phyloP scores from a whole-genome alignment of 2,329 filamentous ascomycete genomes.

The Ceratocystis harringtonii region DNA sequence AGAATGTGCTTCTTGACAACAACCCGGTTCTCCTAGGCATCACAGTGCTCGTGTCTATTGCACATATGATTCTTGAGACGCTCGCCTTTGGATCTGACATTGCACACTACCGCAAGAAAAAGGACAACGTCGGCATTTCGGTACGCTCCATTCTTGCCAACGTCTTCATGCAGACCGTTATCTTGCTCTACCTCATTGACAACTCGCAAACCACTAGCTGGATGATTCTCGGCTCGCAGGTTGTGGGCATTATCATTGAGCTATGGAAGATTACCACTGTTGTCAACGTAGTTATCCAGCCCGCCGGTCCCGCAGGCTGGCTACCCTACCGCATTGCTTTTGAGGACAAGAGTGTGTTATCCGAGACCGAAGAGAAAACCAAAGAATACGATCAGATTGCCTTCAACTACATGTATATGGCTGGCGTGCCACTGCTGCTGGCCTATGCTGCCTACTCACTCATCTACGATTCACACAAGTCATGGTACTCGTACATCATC shows the following conservation, averaged over 20 bases:
- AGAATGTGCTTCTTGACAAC: conserved; percentile 84
- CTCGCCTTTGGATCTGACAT: conserved; percentile 97
- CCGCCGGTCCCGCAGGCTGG: conserved; percentile 49
- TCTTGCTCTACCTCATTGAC: conserved; percentile 92
- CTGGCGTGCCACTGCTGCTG: conserved; percentile 73
- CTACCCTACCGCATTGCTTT: conserved; percentile 72
- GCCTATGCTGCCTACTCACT: conserved; percentile 88
- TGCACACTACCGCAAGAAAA: conserved; percentile 97
- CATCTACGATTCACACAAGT: conserved; percentile 88
- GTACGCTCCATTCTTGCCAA: conserved; percentile 93
- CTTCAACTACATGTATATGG: conserved; percentile 91
- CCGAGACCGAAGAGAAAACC: conserved; percentile 90
- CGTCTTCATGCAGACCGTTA: conserved; percentile 91
- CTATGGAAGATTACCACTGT: conserved; percentile 94
- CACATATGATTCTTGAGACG: conserved; percentile 90
- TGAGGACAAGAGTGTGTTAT: conserved; percentile 93
- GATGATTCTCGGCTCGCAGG: conserved; percentile 96
- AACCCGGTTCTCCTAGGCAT: conserved; percentile 81
- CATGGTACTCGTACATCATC: conserved; percentile 94
- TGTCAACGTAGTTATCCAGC: conserved; percentile 71
- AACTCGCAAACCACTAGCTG: conserved; percentile 96
- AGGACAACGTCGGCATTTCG: conserved; percentile 94
- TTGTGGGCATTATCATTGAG: conserved; percentile 55
- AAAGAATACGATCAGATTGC: conserved; percentile 97
- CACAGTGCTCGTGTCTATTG: conserved; percentile 68